A percentile compares a stretch with the other conserved stretches of the same genome.
Evolutionary conservation across 2,329 filamentous ascomycete genomes (phyloP).

Genomic region (Fusarium drepaniforme): DNA sequence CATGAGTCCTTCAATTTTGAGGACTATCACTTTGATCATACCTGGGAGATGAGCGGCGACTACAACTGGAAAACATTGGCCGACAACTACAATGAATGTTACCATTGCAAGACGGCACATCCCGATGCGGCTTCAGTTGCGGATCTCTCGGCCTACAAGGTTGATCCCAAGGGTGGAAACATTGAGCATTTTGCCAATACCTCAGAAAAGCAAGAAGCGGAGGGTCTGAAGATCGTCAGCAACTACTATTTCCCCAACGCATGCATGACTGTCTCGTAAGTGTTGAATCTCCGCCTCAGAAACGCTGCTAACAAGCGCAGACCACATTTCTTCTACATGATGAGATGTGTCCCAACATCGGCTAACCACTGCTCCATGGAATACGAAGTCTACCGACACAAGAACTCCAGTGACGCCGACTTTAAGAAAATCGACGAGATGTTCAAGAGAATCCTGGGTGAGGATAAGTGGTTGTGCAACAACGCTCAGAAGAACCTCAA

Average conservation of each 20-base stretch:
- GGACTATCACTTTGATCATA: conserved; percentile 67
- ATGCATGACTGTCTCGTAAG: conserved; percentile 34
- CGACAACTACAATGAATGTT: conserved; percentile 34
- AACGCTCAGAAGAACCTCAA: conserved; percentile 12
- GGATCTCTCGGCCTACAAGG: conserved; percentile 12
- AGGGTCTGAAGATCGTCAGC: conserved; percentile 26
- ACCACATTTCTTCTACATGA: conserved; percentile 22
- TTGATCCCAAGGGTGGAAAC: conserved; percentile 21
- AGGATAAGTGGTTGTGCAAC: conserved; percentile 13
- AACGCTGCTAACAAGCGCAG: neutral
- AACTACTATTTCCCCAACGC: conserved; percentile 34
- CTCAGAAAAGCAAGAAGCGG: neutral
- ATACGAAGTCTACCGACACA: conserved; percentile 22
- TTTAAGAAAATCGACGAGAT: conserved; percentile 11
- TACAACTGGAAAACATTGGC: conserved; percentile 71
- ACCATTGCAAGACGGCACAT: conserved; percentile 28
- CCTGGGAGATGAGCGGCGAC: conserved; percentile 65
- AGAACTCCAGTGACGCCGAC: neutral
- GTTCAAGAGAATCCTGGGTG: conserved; percentile 7
- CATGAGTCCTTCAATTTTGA: conserved; percentile 59
- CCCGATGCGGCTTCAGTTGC: conserved; percentile 8
- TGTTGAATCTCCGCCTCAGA: neutral
- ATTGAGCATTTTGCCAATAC: conserved; percentile 32
- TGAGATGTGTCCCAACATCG: conserved; percentile 8
- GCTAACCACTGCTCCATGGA: conserved; percentile 2